Percentiles rank a stretch among this genome's conserved stretches.
Conservation (phyloP, 805 yeast species). For the Candida succiphila region DNA sequence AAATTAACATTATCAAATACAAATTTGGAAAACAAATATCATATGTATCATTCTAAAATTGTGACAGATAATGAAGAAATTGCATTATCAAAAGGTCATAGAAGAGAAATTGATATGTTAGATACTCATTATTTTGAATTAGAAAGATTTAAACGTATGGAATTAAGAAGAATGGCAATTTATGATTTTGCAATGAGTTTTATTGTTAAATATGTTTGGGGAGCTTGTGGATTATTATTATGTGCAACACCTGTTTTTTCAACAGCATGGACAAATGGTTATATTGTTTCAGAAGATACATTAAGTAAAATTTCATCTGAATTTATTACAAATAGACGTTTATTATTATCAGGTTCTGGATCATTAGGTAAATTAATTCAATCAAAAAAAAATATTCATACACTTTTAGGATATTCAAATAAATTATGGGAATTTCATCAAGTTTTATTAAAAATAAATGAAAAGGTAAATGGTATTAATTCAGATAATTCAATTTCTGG, state of each 20-base stretch:
- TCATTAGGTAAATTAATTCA: slow-evolving; percentile 82
- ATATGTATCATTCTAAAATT: slow-evolving; percentile 73
- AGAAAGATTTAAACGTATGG: slow-evolving; percentile 67
- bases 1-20: slow-evolving; percentile 68
- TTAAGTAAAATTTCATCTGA: slow-evolving; percentile 50
- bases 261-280: slow-evolving; percentile 20
- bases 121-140: slow-evolving; percentile 77
- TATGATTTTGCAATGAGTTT: slow-evolving; percentile 84
- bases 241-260: slow-evolving; percentile 83
- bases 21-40: slow-evolving; percentile 73
- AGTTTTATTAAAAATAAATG: slow-evolving; percentile 42
- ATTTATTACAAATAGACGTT: slow-evolving; percentile 80
- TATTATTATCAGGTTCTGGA: slow-evolving; percentile 75
- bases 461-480: slow-evolving; percentile 12
- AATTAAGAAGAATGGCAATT: slow-evolving; percentile 58
- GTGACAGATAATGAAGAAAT: slow-evolving; percentile 78
- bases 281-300: slow-evolving; percentile 33
- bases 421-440: slow-evolving; percentile 65
- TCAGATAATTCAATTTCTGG: slow-evolving; percentile 13
- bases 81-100: slow-evolving; percentile 75
- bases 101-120: slow-evolving; percentile 63
- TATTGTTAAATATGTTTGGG: slow-evolving; percentile 88
- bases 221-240: slow-evolving; percentile 83
- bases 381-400: slow-evolving; percentile 76
- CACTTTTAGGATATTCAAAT: slow-evolving; percentile 71